These are phyloP conservation scores for Solanum chaucha DNA, from an alignment of 257 asterid species.

Conservation along the genomic window DNA sequence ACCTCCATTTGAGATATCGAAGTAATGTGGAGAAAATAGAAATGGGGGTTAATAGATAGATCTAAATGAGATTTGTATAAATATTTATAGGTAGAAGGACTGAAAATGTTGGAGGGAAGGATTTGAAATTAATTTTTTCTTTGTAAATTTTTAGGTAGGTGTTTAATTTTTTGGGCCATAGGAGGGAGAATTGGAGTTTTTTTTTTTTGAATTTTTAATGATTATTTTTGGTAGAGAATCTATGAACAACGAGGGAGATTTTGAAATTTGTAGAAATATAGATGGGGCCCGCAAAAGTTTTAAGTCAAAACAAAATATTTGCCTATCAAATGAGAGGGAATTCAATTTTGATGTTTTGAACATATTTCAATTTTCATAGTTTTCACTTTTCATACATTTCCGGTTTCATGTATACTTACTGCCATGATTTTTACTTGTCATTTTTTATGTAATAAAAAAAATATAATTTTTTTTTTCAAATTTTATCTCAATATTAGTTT, in stretches of 20 bases:
- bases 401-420: no score
- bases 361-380: no score
- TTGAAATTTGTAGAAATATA: background rate
- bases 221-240: background rate
- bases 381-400: no score
- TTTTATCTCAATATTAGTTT: no score
- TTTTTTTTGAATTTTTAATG: background rate
- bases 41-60: background rate
- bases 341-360: no score
- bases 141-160: background rate
- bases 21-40: background rate
- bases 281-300: background rate
- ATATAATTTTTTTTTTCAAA: no score
- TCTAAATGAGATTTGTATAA: background rate
- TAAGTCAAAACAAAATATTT: background rate
- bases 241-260: background rate
- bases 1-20: background rate
- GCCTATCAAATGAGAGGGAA: no score
- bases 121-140: background rate
- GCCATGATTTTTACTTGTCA: no score
- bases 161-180: background rate
- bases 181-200: background rate
- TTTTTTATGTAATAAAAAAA: no score
- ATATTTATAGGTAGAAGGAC: background rate
- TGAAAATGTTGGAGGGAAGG: conserved; percentile 18